phyloP scores from a whole-genome alignment of 345 rosid genomes.

The Turritis glabra region DNA sequence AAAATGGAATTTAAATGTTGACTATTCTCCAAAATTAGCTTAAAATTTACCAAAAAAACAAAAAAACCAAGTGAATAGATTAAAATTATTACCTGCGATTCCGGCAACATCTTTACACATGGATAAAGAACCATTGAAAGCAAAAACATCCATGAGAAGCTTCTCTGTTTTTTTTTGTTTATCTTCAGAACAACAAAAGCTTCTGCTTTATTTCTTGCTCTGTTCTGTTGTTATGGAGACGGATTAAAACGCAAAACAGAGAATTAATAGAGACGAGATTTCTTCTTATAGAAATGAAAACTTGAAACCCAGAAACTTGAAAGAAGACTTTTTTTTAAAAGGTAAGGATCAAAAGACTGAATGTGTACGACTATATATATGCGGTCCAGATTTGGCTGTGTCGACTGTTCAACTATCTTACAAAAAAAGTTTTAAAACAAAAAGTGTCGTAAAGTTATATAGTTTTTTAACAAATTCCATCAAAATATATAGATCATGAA shows the following conservation, averaged over 20 bases:
- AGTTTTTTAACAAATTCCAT: not conserved
- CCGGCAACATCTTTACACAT: slow-evolving; percentile 69
- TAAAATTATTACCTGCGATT: slow-evolving; percentile 45
- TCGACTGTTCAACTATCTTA: slow-evolving; percentile 9
- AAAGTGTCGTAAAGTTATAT: not conserved
- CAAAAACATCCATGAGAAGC: slow-evolving; percentile 49
- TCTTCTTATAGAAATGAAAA: not conserved
- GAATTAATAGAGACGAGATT: not conserved
- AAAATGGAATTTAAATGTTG: not conserved
- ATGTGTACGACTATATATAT: slow-evolving; percentile 32
- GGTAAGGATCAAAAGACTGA: slow-evolving; percentile 9
- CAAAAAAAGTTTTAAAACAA: not conserved
- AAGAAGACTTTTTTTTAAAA: slow-evolving; percentile 2
- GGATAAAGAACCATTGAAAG: slow-evolving; percentile 24
- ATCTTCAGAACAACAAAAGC: not conserved
- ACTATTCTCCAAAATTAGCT: not conserved
- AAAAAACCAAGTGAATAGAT: not conserved
- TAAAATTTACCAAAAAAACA: not conserved
- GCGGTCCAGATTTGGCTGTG: slow-evolving; percentile 35
- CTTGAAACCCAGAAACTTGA: not conserved
- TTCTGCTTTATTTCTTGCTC: slow-evolving; percentile 19
- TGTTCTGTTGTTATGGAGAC: slow-evolving; percentile 14
- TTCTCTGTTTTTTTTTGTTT: slow-evolving; percentile 3
- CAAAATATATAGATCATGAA: no score
- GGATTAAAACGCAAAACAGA: not conserved